Percentiles rank a stretch among this genome's conserved stretches.
These are phyloP conservation scores for Asterophora parasitica DNA, from an alignment of 768 basidiomycete species.

Conservation along the genomic window DNA sequence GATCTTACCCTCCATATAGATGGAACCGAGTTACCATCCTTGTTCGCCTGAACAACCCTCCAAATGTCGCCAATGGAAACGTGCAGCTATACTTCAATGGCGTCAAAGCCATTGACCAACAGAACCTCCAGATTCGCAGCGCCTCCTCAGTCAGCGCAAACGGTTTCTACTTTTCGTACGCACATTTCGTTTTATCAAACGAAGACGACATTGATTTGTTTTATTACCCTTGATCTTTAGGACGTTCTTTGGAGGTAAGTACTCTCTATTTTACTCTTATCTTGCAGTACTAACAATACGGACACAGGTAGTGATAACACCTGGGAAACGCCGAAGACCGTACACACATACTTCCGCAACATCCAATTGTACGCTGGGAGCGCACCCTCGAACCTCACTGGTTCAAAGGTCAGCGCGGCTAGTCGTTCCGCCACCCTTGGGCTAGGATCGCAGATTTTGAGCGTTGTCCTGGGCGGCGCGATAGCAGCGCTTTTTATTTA, in stretches of 20 bases:
- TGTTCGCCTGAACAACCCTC: conserved; percentile 72
- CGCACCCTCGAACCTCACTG: conserved; percentile 43
- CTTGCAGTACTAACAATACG: conserved; percentile 12
- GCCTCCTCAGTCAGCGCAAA: conserved; percentile 47
- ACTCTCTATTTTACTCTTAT: neutral
- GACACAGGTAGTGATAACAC: conserved; percentile 51
- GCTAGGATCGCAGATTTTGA: neutral
- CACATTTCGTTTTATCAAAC: conserved; percentile 3
- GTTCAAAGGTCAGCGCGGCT: conserved; percentile 25
- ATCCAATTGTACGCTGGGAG: conserved; percentile 60
- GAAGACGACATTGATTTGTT: neutral
- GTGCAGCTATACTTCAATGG: conserved; percentile 70
- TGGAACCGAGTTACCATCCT: conserved; percentile 74
- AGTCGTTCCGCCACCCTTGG: conserved; percentile 1
- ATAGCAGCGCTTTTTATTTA: neutral
- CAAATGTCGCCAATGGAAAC: conserved; percentile 68
- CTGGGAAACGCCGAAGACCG: conserved; percentile 67
- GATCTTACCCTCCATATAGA: conserved; percentile 24
- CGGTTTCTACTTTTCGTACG: conserved; percentile 78
- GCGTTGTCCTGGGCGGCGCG: neutral
- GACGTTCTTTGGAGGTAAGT: conserved; percentile 76
- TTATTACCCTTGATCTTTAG: conserved; percentile 27
- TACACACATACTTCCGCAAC: conserved; percentile 76
- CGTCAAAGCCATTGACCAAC: conserved; percentile 52
- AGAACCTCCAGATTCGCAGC: conserved; percentile 60